phyloP scores from a whole-genome alignment of 768 basidiomycete genomes.

The Lentinula sp. region DNA sequence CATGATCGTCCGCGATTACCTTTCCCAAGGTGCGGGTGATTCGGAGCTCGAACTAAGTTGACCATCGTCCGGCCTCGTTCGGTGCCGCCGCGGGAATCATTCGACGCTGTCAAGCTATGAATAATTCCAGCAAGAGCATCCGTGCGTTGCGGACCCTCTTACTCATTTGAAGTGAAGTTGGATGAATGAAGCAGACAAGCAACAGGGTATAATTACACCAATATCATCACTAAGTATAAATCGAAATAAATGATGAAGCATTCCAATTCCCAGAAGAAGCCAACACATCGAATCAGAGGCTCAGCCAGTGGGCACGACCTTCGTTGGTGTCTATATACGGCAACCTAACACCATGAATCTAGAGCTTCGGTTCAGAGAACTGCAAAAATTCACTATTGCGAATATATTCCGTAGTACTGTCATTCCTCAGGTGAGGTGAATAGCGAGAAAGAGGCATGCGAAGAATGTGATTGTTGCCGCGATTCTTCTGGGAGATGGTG shows the following conservation, averaged over 20 bases:
- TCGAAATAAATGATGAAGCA: background rate
- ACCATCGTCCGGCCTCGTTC: background rate
- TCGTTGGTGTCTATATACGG: no score
- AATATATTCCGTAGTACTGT: background rate
- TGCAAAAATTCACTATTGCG: conserved; percentile 3
- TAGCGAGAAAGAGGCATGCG: conserved; percentile 45
- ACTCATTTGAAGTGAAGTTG: no score
- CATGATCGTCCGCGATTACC: no score
- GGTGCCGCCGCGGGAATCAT: background rate
- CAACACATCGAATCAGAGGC: no score
- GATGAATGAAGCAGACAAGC: background rate
- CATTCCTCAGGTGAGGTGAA: conserved; percentile 20
- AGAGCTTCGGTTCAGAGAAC: background rate
- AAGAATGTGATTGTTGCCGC: conserved; percentile 49
- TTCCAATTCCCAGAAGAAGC: no score
- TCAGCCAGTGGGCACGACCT: background rate
- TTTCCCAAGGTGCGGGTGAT: background rate
- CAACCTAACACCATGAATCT: background rate
- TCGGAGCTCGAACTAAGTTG: background rate
- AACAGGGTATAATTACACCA: background rate
- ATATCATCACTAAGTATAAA: background rate
- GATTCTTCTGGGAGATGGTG: conserved; percentile 32
- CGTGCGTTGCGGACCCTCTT: no score
- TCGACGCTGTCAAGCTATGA: background rate
- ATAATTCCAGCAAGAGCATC: no score